A percentile compares a stretch with the other conserved stretches of the same genome.
Conservation (phyloP, 306 rosid genomes). For the Mimosa bimucronata region DNA sequence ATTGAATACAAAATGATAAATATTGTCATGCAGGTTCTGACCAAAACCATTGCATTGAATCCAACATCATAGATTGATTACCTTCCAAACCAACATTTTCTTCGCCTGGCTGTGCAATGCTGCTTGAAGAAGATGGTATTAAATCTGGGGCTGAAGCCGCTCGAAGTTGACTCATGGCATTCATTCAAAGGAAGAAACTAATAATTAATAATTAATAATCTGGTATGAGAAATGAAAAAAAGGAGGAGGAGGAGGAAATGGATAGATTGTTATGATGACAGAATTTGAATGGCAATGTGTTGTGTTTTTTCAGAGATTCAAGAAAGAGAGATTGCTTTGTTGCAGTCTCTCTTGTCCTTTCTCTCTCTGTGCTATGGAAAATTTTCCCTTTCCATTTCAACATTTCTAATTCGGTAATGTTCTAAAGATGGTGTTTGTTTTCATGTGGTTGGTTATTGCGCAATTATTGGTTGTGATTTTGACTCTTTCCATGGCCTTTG, state of each 20-base stretch:
- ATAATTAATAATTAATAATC: neutral
- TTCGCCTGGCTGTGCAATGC: slow-evolving; percentile 42
- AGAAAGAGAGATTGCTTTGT: slow-evolving; percentile 58
- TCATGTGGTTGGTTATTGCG: slow-evolving; percentile 54
- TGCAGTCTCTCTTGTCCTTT: slow-evolving; percentile 44
- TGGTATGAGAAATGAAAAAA: slow-evolving; percentile 22
- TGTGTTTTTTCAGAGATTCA: slow-evolving; percentile 41
- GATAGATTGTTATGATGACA: neutral
- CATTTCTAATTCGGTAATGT: slow-evolving; percentile 46
- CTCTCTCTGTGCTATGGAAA: slow-evolving; percentile 26
- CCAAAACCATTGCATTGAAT: slow-evolving; percentile 11
- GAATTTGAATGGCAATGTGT: slow-evolving; percentile 19
- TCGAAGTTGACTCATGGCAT: slow-evolving; percentile 51
- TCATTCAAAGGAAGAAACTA: slow-evolving; percentile 28
- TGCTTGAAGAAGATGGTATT: slow-evolving; percentile 44
- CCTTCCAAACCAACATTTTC: slow-evolving; percentile 58
- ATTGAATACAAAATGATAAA: slow-evolving; percentile 6
- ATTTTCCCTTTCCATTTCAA: slow-evolving; percentile 20
- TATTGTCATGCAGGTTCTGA: slow-evolving; percentile 11
- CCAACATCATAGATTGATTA: slow-evolving; percentile 41
- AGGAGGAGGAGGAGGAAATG: slow-evolving; percentile 27
- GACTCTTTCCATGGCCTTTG: slow-evolving; percentile 59
- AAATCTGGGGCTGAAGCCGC: slow-evolving; percentile 65
- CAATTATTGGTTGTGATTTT: slow-evolving; percentile 59
- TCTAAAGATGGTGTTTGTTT: slow-evolving; percentile 41